A percentile compares a stretch with the other conserved stretches of the same genome.
phyloP scores from a whole-genome alignment of 257 asterid species.

The Solanum commersonii region DNA sequence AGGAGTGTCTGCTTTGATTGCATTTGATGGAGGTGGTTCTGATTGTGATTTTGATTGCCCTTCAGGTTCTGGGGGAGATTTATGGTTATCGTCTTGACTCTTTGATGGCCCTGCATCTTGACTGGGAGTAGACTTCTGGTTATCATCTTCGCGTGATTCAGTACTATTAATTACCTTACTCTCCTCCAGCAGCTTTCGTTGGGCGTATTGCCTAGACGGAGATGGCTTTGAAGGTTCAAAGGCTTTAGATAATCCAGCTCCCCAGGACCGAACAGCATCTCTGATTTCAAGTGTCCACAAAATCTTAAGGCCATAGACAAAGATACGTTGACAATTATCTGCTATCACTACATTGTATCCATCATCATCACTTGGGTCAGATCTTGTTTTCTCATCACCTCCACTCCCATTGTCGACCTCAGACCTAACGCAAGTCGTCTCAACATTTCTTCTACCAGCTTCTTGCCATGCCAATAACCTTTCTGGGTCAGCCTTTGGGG shows the following conservation, averaged over 20 bases:
- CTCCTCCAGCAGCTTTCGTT: constrained; percentile 78
- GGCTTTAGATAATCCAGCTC: constrained; percentile 94
- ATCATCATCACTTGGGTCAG: constrained; percentile 97
- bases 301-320: constrained; percentile 91
- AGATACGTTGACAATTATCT: constrained; percentile 88
- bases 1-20: constrained; percentile 18
- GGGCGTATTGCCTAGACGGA: constrained; percentile 94
- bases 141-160: constrained; percentile 45
- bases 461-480: constrained; percentile 95
- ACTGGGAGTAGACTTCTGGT: constrained; percentile 33
- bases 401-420: constrained; percentile 93
- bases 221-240: constrained; percentile 95
- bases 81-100: constrained; percentile 43
- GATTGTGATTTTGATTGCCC: constrained; percentile 44
- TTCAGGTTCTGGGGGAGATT: constrained; percentile 27
- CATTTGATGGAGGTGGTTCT: constrained; percentile 45
- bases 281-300: constrained; percentile 96
- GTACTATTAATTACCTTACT: constrained; percentile 34
- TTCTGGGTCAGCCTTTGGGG: constrained; percentile 95
- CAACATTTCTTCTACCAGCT: constrained; percentile 86
- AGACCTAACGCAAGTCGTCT: constrained; percentile 83
- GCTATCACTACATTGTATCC: constrained; percentile 93
- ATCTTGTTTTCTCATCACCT: constrained; percentile 85
- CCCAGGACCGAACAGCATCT: constrained; percentile 99
- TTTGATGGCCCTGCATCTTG: constrained; percentile 44